Base-by-base conservation (phyloP, 192 early-diverging fungal species). In the Mortierella claussenii region DNA sequence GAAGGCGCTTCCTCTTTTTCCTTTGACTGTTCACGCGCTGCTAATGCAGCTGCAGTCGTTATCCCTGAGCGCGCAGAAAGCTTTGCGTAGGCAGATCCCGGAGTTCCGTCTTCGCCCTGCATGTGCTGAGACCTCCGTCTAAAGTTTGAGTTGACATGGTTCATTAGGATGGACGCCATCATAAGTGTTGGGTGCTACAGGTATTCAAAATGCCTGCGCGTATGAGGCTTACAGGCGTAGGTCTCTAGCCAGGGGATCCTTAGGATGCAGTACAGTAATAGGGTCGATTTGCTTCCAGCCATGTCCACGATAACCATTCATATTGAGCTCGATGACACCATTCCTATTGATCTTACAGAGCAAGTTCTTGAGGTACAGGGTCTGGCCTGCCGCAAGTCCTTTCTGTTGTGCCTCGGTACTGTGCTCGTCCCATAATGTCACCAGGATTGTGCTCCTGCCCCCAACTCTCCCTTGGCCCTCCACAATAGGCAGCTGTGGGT, bases 401-500 rank as follows among this genome's bases (percentile, higher is more conserved):
- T 67, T 20, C 0, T 31, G 4, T 6, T 31, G 32, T 3, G 65
- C 57, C 7, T 18, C 27, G 0, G 47, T 17, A 7, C 26, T 30
- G 40, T 76, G 65, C 32, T 76, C 73, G 31, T 76, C 73, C 73
- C 73, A 76, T 1, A 76, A 50, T 1, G 73, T 76, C 2, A 67
- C 54, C 1, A 76, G 15, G 5, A 76, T 50, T 4, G 69, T 56
- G 18, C 60, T 60, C 34, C 57, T 42, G 6, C 73, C 64, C 4
- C 23, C 28, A 23, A 54, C 34, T 46, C 28, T 53, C 1, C 45
- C 69, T 2, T 61, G 27, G 8, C 28, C 47, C 27, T 76, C 52
- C 15, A 27, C 31, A 43, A 31, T 54, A 0, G 64, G 73, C 24
- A 76, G 31, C 15, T 11, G 24, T 1, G 40, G 37, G n/a, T 76